Conservation (phyloP, 345 rosid genomes). For the Salix udensis region DNA sequence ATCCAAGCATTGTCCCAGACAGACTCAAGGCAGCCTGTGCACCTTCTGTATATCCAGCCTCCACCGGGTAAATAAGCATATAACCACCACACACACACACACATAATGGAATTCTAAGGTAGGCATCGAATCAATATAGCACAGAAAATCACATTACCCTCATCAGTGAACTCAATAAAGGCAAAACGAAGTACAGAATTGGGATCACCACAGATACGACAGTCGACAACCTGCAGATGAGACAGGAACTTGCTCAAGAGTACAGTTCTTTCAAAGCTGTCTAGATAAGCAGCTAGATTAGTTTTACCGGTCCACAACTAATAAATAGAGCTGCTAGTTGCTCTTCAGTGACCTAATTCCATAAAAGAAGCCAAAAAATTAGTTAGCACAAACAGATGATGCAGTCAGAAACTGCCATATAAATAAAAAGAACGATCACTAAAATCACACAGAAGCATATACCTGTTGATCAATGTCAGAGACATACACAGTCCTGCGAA, state of each 20-base stretch:
- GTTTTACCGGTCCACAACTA: conserved; percentile 66
- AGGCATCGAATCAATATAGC: conserved; percentile 10
- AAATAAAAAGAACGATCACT: not conserved
- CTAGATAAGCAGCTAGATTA: not conserved
- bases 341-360: conserved; percentile 79
- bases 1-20: conserved; percentile 89
- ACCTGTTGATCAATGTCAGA: conserved; percentile 83
- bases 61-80: not conserved
- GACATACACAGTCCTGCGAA: conserved; percentile 79
- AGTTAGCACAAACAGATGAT: conserved; percentile 2
- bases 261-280: not conserved
- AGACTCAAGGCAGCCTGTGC: conserved; percentile 82
- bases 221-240: conserved; percentile 36
- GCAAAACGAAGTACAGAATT: conserved; percentile 92
- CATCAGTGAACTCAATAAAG: conserved; percentile 86
- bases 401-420: not conserved
- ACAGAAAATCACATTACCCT: conserved; percentile 48
- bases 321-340: conserved; percentile 85
- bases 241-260: conserved; percentile 4
- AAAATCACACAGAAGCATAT: not conserved
- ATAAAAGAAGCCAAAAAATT: not conserved
- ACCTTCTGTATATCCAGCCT: conserved; percentile 49
- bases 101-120: conserved; percentile 11
- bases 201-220: conserved; percentile 94
- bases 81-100: conserved; percentile 11